These are phyloP conservation scores for Phytophthora multivora DNA, from an alignment of 352 stramenopile genomes.

Conservation along the genomic window DNA sequence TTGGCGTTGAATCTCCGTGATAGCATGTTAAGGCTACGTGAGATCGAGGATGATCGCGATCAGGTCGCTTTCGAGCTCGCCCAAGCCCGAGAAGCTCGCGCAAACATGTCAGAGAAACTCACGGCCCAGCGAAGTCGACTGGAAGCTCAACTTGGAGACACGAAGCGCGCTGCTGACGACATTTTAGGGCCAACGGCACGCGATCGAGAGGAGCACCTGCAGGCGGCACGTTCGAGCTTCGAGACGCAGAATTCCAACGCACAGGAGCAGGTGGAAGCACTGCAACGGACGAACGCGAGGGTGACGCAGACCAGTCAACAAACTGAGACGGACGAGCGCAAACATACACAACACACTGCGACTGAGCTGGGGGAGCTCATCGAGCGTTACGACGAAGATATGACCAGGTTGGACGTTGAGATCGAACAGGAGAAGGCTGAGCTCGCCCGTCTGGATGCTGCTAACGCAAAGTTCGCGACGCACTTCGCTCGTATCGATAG, in stretches of 20 bases:
- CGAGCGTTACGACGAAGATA: conserved; percentile 54
- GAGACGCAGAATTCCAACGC: conserved; percentile 41
- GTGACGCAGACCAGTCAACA: conserved; percentile 49
- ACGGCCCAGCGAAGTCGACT: conserved; percentile 40
- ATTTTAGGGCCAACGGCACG: conserved; percentile 39
- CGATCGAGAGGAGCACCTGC: conserved; percentile 50
- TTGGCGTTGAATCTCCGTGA: conserved; percentile 41
- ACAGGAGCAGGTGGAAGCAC: conserved; percentile 40
- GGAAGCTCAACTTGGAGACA: conserved; percentile 53
- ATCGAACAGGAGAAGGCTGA: conserved; percentile 42
- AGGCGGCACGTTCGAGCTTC: conserved; percentile 43
- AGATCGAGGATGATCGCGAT: conserved; percentile 64
- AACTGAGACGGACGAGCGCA: conserved; percentile 57
- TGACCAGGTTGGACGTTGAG: conserved; percentile 46
- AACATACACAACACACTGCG: conserved; percentile 41
- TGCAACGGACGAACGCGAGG: conserved; percentile 34
- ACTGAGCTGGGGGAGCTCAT: conserved; percentile 56
- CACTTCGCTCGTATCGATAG: conserved; percentile 63
- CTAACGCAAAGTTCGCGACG: conserved; percentile 38
- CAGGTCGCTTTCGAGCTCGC: conserved; percentile 68
- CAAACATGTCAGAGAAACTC: conserved; percentile 35
- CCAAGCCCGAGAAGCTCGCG: conserved; percentile 39
- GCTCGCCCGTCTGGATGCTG: conserved; percentile 34
- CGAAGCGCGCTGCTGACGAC: conserved; percentile 42
- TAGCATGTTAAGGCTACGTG: conserved; percentile 57